Base-by-base conservation (phyloP, 2,329 filamentous ascomycete genomes). In the Fusarium mundagurra region DNA sequence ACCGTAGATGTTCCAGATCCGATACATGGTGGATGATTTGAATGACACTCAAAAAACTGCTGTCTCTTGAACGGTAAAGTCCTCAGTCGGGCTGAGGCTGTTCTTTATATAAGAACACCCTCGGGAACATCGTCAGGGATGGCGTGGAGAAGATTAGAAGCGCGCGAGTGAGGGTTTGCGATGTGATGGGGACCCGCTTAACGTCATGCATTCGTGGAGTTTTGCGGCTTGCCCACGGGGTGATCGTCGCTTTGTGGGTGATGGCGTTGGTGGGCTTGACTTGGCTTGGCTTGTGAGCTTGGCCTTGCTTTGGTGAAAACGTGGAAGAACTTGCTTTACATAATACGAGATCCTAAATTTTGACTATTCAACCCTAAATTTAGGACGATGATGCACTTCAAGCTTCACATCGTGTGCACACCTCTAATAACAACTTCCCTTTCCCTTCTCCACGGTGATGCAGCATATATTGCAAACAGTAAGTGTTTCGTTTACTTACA, bases 1-100 rank as follows among this genome's bases (percentile, higher is more conserved):
- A 83, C 81, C 81, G 63, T 83, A 83, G 48, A 83, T 82, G 63
- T 83, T 83, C 75, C 80, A 82, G 43, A 83, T 83, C 39, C 64
- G 65, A 77, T 80, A 83, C 81, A 83, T 83, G 61, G 12, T 75
- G 72, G 58, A 57, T 38, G 48, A 24, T 18, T 44, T 63, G 44
- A 55, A n/a, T 48, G 27, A 45, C 18, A 39, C 61, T 60, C 36
- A n/a, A 60, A 64, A 41, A 45, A 38, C 13, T 31, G 45, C 14
- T 11, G 61, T 68, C 38, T 45, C 39, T 75, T 53, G 54, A 36
- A 43, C n/a, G 1, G 31, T 12, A 2, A 6, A 27, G 47, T 27
- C 20, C 1, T 54, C 12, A 34, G 47, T 47, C 41, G 20, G 34
- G 59, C 27, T 48, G 54, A 3, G 12, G 50, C 6, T 27, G 31